Base-by-base conservation (phyloP, 2,329 filamentous ascomycete genomes). In the Lizonia empirigonia region DNA sequence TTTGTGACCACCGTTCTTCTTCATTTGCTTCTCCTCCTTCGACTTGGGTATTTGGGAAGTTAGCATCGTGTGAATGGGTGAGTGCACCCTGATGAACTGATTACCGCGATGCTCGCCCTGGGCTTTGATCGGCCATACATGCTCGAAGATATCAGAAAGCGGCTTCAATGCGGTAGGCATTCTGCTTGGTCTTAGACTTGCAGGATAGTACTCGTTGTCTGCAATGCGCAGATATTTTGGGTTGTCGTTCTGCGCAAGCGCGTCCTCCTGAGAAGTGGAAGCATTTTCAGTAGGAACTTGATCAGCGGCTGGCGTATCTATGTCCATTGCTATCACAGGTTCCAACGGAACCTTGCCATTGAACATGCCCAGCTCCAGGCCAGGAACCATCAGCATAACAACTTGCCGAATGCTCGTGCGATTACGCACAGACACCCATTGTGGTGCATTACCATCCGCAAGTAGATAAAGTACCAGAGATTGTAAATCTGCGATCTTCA, bases 281-380 rank as follows among this genome's bases (percentile, higher is more conserved):
- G 44, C 10, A 59, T 55, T 23, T 51, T 59, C 48, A 55, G 62
- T 18, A 27, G 30, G 24, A 29, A 33, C 30, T 32, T 44, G 48
- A 18, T 48, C 49, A 30, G 50, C 39, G 26, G 13, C 23, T 16
- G 49, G 20, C 35, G 27, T 7, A 20, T 48, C 20, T 37, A 29
- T 12, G 8, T 33, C 34, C 34, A 40, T 37, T 20, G 37, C 29
- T 30, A 32, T 33, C 12, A 45, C 44, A 29, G 45, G 20, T 12
- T 69, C 61, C 16, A 68, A 47, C 15, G 59, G 30, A 24, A 64
- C 50, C 12, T 74, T 76, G 27, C 83, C 80, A 70, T 88, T 84
- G 75, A 97, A 96, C 89, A 97, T 94, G 56, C 85, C 88, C 65
- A 90, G 84, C 69, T 97, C 93, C 19, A 99, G 76, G 0, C 94